Percentiles rank a stretch among this genome's conserved stretches.
Conservation (phyloP, 78 protist genomes). For the Dictyostelium purpureum region DNA sequence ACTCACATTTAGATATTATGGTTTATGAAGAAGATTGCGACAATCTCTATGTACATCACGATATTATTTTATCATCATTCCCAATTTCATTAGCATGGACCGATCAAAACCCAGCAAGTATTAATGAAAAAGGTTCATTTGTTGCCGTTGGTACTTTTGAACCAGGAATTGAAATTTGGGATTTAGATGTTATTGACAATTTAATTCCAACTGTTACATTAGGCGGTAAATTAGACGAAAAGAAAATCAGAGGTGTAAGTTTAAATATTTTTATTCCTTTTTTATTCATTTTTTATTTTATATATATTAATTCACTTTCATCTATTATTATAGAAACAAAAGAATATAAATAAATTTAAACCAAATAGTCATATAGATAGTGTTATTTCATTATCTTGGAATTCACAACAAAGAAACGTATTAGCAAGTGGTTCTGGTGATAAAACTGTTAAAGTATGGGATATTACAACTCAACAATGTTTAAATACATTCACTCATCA, state of each 20-base stretch:
- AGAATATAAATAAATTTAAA: background rate
- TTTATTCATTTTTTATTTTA: background rate
- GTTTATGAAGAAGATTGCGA: constrained; percentile 86
- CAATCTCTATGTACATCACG: constrained; percentile 93
- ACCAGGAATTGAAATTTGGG: constrained; percentile 92
- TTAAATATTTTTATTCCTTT: no score
- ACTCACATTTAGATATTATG: constrained; percentile 79
- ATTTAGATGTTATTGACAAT: constrained; percentile 87
- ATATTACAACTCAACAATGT: constrained; percentile 52
- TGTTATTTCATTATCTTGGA: constrained; percentile 79
- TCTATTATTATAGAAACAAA: background rate
- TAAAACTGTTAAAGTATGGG: constrained; percentile 90
- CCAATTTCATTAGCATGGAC: constrained; percentile 91
- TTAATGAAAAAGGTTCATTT: constrained; percentile 75
- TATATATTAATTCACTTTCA: background rate
- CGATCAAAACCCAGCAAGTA: constrained; percentile 45
- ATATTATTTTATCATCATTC: constrained; percentile 79
- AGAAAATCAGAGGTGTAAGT: no score
- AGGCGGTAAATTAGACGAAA: constrained; percentile 82
- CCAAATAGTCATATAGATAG: constrained; percentile 60
- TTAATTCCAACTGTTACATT: constrained; percentile 80
- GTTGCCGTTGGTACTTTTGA: constrained; percentile 92
- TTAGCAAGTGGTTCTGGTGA: constrained; percentile 90
- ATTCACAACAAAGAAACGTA: constrained; percentile 76
- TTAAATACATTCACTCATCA: constrained; percentile 84